Conservation (phyloP, 2,329 filamentous ascomycete species). For the Colletotrichum sp. region DNA sequence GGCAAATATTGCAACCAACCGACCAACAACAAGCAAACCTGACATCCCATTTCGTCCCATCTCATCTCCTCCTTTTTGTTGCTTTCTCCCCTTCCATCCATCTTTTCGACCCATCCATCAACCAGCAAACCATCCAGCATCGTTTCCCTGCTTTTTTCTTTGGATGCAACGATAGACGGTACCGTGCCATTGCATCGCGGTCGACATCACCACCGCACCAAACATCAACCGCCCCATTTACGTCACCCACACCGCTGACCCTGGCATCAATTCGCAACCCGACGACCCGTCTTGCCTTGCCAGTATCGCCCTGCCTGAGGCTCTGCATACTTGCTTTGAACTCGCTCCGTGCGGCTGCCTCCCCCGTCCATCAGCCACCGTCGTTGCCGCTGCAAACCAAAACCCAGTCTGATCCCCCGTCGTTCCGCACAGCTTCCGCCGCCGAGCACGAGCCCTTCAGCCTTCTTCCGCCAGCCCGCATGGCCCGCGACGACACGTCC, state of each 20-base stretch:
- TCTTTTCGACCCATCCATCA: neutral
- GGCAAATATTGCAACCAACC: neutral
- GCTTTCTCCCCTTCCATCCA: neutral
- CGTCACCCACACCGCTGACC: neutral
- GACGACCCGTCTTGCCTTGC: neutral
- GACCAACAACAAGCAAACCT: neutral
- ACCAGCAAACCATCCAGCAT: neutral
- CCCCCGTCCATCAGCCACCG: neutral
- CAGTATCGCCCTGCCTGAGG: neutral
- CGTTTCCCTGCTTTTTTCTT: neutral
- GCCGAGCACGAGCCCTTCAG: constrained; percentile 8
- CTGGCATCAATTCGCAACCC: neutral
- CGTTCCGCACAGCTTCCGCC: neutral
- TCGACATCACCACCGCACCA: neutral
- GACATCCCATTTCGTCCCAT: neutral
- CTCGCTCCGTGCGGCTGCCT: neutral
- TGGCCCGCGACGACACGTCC: constrained; percentile 8
- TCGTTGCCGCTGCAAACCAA: neutral
- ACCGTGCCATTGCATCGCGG: neutral
- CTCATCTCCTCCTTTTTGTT: neutral
- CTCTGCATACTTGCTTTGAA: neutral
- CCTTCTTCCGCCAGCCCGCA: neutral
- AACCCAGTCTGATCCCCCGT: neutral
- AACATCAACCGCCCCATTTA: neutral
- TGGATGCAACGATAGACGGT: neutral